Base-by-base conservation (phyloP, 1,139 yeast species). In the Hyphopichia pseudoburtonii region DNA sequence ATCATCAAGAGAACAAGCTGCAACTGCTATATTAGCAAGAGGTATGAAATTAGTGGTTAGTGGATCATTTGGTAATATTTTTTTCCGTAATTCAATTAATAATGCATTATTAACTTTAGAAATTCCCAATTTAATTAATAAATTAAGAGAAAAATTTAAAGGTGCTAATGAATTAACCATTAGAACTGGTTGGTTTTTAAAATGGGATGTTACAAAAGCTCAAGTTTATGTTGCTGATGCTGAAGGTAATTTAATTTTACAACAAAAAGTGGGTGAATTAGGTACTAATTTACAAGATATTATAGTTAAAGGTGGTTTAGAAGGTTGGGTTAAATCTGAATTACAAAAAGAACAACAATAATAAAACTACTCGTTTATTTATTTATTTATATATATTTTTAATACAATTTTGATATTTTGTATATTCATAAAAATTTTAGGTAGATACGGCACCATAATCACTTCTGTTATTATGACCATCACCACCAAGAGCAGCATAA, bases 1-100 rank as follows among this genome's bases (percentile, higher is more conserved):
- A 32, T 89, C 97, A 5, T 88, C 96, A n/a, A 82, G 98, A 66
- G 99, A 92, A 62, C 99, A 92, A 67, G 99, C 98, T 2, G 98
- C 98, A 28, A 92, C 98, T 21, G 90, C 95, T 32, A 86, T 94
- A 44, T 73, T 94, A 47, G 97, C 98, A 28, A 80, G 95, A 54
- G 97, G 92, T 41, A 88, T 92, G 78, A 80, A 82, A 49, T 71
- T 92, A 49, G 95, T 92, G 16, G 96, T 94, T 45, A 88, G 97
- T 16, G 99, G 98, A 30, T 92, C 98, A 1, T 92, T 92, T 59
- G 96, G 97, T 54, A 94, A 94, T 70, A 94, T 90, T 53, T 92
- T 92, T 68, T 84, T 90, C 45, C 79, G 99, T 69, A 92, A 92
- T 71, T 81, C 96, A 41, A 92, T 94, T 61, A 92, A 92, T 72